Evolutionary conservation across 2,329 filamentous ascomycete species (phyloP), one percentile per base, ranked within the genome.

Genomic region (Didymella glomerata): DNA sequence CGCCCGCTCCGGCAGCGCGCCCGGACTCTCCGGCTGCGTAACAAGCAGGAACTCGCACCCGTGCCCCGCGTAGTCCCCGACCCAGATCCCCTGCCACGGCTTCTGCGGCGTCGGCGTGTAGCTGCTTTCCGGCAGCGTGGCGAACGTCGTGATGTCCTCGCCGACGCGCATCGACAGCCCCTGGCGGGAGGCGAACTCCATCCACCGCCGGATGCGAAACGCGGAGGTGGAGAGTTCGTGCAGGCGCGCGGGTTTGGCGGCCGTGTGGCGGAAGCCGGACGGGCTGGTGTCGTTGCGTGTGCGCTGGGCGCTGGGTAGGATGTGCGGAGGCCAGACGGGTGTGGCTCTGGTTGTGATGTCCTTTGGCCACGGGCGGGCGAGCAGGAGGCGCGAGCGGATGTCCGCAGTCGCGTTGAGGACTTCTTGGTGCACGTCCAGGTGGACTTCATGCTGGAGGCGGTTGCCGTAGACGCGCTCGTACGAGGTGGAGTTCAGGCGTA

Each of bases 41-140:
- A 98, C 81, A 13, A 96, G 81, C 4, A 98, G 72, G 55, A 97
- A 97, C 76, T 98, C 94, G 74, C 90, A 93, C 0, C 93, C 93
- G 68, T 98, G 93, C 0, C 86, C 88, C 25, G 88, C 90, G 70
- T 97, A 97, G 74, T 97, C 93, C 0, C 93, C 93, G 16, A 93
- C 90, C 90, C 92, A 98, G 28, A 99, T 92, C 0, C 94, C 94
- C 63, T 92, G 88, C 81, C 89, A 97, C 0, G 93, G 93, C 73
- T 93, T 94, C 54, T 88, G 83, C 10, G 80, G 75, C 0, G 93
- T 96, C 0, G 94, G 92, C 0, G 88, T 95, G 73, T 96, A 97
- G n/a, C 90, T 77, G 2, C 79, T 80, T 3, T 88, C 85, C 42
- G 92, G 87, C 1, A 98, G 80, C 0, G 93, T 96, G 0, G 90